Evolutionary conservation across 2,329 filamentous ascomycete species (phyloP), one percentile per base, ranked within the genome.

Genomic region (Elsinoe ampelina): DNA sequence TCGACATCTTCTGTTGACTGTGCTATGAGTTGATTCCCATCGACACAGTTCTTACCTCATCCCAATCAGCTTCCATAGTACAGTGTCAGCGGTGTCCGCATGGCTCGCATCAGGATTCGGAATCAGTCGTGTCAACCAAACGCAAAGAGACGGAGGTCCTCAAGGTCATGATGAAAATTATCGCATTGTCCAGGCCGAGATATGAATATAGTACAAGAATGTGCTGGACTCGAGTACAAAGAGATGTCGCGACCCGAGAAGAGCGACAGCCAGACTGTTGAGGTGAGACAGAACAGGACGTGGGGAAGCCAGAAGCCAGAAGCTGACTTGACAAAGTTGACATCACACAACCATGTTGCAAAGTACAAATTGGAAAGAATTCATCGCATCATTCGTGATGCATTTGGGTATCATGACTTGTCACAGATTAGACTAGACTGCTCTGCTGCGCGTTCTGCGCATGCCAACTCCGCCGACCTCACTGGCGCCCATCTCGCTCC

Each of bases 41-140:
- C 2, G 35, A 13, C 39, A 8, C 17, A 26, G 30, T 36, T 30
- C 63, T 59, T 68, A 75, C 73, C 68, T 79, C 75, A 63, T 74
- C 74, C 75, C 75, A 78, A 62, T 79, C 76, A 58, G 74, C 72
- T 66, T 79, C 76, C 76, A 79, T 79, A 17, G 13, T 56, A 34
- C 22, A 12, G 34, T 10, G 22, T 55, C 52, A 36, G 38, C 15
- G 17, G 19, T 10, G n/a, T 13, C 48, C 32, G 48, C 48, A 52
- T 52, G 6, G 19, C 48, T 19, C 19, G 26, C 32, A 20, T 38
- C 34, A 52, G 8, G 48, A 19, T 12, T 8, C 32, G 15, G 15
- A 8, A 5, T 52, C 19, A 2, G 32, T 39, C 48, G 34, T 17
- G 34, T 26, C 11, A 17, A 34, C 2, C 12, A 19, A 17, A 30